These are phyloP conservation scores for Monosporascus sp. DNA, from an alignment of 2,329 filamentous ascomycete species.

Conservation along the genomic window DNA sequence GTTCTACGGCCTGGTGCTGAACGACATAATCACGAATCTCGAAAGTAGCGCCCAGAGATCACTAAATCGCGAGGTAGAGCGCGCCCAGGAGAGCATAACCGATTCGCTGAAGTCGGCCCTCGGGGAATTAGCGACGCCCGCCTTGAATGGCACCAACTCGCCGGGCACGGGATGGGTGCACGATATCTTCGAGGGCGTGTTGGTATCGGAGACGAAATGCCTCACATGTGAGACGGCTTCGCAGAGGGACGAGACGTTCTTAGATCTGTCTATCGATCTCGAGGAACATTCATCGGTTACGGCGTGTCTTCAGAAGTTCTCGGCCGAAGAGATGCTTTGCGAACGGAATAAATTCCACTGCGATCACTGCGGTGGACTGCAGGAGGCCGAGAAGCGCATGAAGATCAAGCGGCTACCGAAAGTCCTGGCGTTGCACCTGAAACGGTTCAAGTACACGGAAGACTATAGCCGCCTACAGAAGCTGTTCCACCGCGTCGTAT, in stretches of 20 bases:
- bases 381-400: conserved; percentile 98
- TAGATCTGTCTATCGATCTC: conserved; percentile 92
- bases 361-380: conserved; percentile 90
- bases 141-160: conserved; percentile 41
- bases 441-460: conserved; percentile 97
- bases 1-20: conserved; percentile 90
- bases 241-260: conserved; percentile 89
- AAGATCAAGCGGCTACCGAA: conserved; percentile 94
- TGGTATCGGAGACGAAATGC: conserved; percentile 95
- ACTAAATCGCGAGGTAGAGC: conserved; percentile 41
- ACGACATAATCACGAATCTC: conserved; percentile 90
- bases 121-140: conserved; percentile 29
- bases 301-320: conserved; percentile 91
- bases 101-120: conserved; percentile 45
- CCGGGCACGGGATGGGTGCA: conserved; percentile 85
- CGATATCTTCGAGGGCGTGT: conserved; percentile 88
- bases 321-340: conserved; percentile 96
- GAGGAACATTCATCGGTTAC: conserved; percentile 95
- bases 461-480: conserved; percentile 92
- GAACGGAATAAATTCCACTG: conserved; percentile 99
- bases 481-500: conserved; percentile 92
- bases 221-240: conserved; percentile 94
- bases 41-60: conserved; percentile 74
- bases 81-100: conserved; percentile 37
- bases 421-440: conserved; percentile 86